Base-by-base conservation (phyloP, 129 eudicot genomes). In the Smallanthus sonchifolius region DNA sequence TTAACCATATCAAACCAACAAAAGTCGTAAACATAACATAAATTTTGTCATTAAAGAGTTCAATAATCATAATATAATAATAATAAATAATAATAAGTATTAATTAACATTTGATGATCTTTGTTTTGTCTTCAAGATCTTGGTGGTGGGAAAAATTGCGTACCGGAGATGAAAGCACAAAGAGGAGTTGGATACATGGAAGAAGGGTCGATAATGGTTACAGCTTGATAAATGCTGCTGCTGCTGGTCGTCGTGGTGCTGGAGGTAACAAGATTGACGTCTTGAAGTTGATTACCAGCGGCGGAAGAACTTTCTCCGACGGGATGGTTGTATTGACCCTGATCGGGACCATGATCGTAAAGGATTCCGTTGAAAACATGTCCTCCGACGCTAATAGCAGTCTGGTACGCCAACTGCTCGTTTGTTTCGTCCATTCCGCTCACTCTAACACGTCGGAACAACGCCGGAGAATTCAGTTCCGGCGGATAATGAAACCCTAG, bases 281-380 rank as follows among this genome's bases (percentile, higher is more conserved):
- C 86, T 10, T 82, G 81, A 73, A 74, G 62, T 43, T 72, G 86
- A 52, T 47, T 75, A 16, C 80, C 83, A 15, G 83, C 68, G 51
- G 73, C 61, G 39, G 87, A 79, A 42, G 89, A 83, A 65, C 79
- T 67, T 64, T 84, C 94, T 4, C 89, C 88, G 9, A 81, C 80
- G 19, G 74, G 64, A 7, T 66, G 32, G 39, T 49, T 16, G 70
- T 78, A 72, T 16, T 72, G 73, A 37, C 48, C 74, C 32, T 87
- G 90, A 67, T 61, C 87, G 0, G 87, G 85, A 65, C 96, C 96
- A 74, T 89, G 92, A 81, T 89, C 90, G 52, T 87, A 87, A 15
- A 89, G 88, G 79, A 89, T 83, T 72, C 96, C 96, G 74, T 87
- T 86, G 75, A 89, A 89, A 63, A 85, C 77, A 56, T 85, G 96